Evolutionary conservation across 1,284 basidiomycete species (phyloP).

Genomic region (Dichomitus squalens): DNA sequence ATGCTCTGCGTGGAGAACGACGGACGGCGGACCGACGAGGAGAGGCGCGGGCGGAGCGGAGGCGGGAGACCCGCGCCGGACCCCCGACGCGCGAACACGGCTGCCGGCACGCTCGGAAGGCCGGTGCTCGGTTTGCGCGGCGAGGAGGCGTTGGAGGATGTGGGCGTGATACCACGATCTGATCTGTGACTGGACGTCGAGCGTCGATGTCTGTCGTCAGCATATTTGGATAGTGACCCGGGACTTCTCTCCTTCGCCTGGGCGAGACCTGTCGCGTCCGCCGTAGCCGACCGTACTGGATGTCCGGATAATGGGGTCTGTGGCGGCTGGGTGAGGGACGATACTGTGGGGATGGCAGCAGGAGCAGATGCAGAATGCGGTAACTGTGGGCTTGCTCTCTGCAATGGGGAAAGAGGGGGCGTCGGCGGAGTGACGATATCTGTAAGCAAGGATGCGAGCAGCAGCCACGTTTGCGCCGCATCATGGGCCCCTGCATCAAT

Average conservation of each 20-base stretch:
- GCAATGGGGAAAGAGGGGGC: slow-evolving; percentile 28
- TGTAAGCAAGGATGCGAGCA: slow-evolving; percentile 61
- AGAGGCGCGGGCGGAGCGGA: slow-evolving; percentile 24
- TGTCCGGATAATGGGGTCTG: slow-evolving; percentile 3
- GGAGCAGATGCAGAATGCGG: slow-evolving; percentile 48
- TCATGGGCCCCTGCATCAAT: slow-evolving; percentile 59
- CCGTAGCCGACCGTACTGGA: slow-evolving; percentile 28
- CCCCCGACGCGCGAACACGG: slow-evolving; percentile 29
- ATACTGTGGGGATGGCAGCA: slow-evolving; percentile 38
- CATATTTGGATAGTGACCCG: slow-evolving; percentile 20
- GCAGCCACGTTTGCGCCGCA: slow-evolving; percentile 70
- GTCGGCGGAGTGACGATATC: slow-evolving; percentile 41
- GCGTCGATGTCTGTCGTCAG: slow-evolving; percentile 18
- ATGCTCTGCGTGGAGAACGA: slow-evolving; percentile 31
- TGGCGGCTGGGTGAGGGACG: not conserved
- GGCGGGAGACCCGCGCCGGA: slow-evolving; percentile 24
- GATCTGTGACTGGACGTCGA: slow-evolving; percentile 27
- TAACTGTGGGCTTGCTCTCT: slow-evolving; percentile 27
- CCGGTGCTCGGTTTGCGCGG: slow-evolving; percentile 47
- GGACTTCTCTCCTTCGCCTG: slow-evolving; percentile 22
- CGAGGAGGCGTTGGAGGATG: slow-evolving; percentile 63
- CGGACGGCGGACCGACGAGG: slow-evolving; percentile 25
- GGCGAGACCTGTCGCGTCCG: slow-evolving; percentile 7
- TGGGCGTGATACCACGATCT: slow-evolving; percentile 29
- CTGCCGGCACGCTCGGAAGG: slow-evolving; percentile 45